Conservation (phyloP, 441 rosid genomes). For the Melastoma candidum region DNA sequence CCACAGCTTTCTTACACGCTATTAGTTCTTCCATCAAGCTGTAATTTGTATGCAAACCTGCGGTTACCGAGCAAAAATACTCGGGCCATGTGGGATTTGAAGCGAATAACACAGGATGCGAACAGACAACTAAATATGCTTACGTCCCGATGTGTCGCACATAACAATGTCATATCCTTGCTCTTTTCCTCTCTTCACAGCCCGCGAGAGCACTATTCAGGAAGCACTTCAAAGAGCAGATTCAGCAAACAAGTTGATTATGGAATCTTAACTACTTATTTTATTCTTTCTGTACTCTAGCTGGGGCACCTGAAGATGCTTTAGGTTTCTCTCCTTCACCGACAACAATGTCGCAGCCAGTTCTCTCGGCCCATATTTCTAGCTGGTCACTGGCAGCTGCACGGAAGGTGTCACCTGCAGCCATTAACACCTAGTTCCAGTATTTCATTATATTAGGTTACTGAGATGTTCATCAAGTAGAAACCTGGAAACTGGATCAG, state of each 20-base stretch:
- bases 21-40: constrained; percentile 91
- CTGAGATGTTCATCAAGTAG: background rate
- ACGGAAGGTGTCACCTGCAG: constrained; percentile 92
- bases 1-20: constrained; percentile 82
- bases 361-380: constrained; percentile 88
- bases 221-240: constrained; percentile 38
- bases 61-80: constrained; percentile 7
- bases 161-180: constrained; percentile 77
- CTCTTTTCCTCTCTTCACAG: constrained; percentile 82
- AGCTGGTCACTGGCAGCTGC: constrained; percentile 91
- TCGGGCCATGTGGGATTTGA: constrained; percentile 10
- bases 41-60: constrained; percentile 93
- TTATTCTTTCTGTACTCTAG: background rate
- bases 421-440: constrained; percentile 55
- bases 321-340: constrained; percentile 66
- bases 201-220: constrained; percentile 80
- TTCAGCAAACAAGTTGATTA: constrained; percentile 16
- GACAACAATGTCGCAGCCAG: constrained; percentile 73
- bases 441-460: constrained; percentile 18
- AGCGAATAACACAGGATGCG: constrained; percentile 1
- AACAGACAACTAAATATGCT: constrained; percentile 20
- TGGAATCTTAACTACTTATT: background rate
- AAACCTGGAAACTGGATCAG: background rate
- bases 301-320: constrained; percentile 68
- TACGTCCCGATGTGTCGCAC: constrained; percentile 97